A percentile compares a stretch with the other conserved stretches of the same genome.
These are phyloP conservation scores for Lanzia echinophila DNA, from an alignment of 2,329 filamentous ascomycete species.

Conservation along the genomic window DNA sequence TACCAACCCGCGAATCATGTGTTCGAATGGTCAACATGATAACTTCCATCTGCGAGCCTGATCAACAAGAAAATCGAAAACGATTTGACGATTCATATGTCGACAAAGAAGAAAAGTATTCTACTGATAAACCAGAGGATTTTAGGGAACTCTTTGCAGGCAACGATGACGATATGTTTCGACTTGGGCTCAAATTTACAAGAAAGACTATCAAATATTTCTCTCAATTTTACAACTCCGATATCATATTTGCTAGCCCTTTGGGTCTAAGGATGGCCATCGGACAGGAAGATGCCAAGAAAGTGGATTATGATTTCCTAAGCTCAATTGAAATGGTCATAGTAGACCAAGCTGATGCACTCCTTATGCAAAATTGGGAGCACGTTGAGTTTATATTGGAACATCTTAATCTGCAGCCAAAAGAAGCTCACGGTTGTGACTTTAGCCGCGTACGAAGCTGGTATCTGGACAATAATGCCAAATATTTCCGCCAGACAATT, in stretches of 20 bases:
- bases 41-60: slow-evolving; percentile 66
- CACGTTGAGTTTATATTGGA: slow-evolving; percentile 89
- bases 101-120: slow-evolving; percentile 60
- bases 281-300: slow-evolving; percentile 62
- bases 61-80: slow-evolving; percentile 92
- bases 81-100: slow-evolving; percentile 82
- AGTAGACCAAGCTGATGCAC: slow-evolving; percentile 84
- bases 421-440: slow-evolving; percentile 85
- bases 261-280: slow-evolving; percentile 87
- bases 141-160: slow-evolving; percentile 86
- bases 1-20: slow-evolving; percentile 84
- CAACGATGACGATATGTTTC: slow-evolving; percentile 96
- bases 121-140: slow-evolving; percentile 72
- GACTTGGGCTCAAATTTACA: slow-evolving; percentile 93
- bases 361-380: slow-evolving; percentile 98
- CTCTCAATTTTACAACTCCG: slow-evolving; percentile 90
- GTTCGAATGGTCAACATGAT: slow-evolving; percentile 73
- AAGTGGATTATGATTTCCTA: slow-evolving; percentile 79
- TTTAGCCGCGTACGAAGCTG: slow-evolving; percentile 83
- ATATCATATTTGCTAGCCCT: slow-evolving; percentile 88
- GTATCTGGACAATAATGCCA: slow-evolving; percentile 86
- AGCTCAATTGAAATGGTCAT: slow-evolving; percentile 89
- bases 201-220: slow-evolving; percentile 94
- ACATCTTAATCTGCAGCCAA: slow-evolving; percentile 85
- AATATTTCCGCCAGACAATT: slow-evolving; percentile 77